A percentile compares a stretch with the other conserved stretches of the same genome.
Evolutionary conservation across 1,139 yeast species (phyloP).

Genomic region (Suhomyces ambrosiae): DNA sequence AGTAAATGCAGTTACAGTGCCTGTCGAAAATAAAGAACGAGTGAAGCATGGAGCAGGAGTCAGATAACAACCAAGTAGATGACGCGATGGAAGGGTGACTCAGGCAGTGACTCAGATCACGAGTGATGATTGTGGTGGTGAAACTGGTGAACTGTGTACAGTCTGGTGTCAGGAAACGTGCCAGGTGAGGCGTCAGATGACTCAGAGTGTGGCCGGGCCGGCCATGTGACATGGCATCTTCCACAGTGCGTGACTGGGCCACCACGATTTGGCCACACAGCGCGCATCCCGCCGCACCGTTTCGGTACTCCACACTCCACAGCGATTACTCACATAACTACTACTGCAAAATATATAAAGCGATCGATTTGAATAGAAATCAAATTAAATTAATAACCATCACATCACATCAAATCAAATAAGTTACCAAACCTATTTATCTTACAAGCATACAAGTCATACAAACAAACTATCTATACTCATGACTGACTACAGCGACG

Average conservation of each 20-base stretch:
- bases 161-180: constrained; percentile 6
- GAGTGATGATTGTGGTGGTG: constrained; percentile 4
- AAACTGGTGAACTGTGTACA: background rate
- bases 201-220: constrained; percentile 5
- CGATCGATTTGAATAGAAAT: background rate
- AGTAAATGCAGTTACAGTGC: constrained; percentile 80
- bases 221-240: constrained; percentile 9
- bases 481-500: constrained; percentile 16
- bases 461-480: background rate
- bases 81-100: background rate
- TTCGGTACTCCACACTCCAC: constrained; percentile 5
- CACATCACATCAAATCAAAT: constrained; percentile 1
- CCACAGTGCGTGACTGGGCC: constrained; percentile 13
- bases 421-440: background rate
- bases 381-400: background rate
- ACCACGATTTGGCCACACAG: constrained; percentile 12
- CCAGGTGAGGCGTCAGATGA: constrained; percentile 3
- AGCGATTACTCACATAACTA: constrained; percentile 16
- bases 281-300: constrained; percentile 8
- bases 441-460: background rate
- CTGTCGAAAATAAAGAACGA: constrained; percentile 89
- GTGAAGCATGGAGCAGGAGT: constrained; percentile 51
- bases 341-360: constrained; percentile 12
- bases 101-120: constrained; percentile 2
- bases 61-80: background rate